phyloP scores from a whole-genome alignment of 73 alveolate species.

The Halteria grandinella region DNA sequence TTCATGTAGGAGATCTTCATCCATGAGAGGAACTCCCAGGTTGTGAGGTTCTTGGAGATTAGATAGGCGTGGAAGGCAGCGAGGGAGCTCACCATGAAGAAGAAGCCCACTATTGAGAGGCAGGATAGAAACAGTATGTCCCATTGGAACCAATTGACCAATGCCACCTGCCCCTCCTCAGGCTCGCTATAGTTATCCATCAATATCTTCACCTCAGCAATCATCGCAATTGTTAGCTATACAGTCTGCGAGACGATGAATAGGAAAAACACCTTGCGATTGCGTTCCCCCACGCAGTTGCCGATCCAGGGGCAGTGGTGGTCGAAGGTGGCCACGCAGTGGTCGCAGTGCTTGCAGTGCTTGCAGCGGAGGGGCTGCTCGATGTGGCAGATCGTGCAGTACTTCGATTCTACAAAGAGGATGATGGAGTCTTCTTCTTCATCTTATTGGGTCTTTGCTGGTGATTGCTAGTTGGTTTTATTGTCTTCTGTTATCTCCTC shows the following conservation, averaged over 20 bases:
- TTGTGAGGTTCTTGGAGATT: conserved; percentile 53
- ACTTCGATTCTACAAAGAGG: conserved; percentile 57
- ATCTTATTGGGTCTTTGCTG: background rate
- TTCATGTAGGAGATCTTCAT: conserved; percentile 71
- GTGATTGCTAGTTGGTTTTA: background rate
- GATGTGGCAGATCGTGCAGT: conserved; percentile 69
- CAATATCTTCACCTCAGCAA: too few relatives aligned
- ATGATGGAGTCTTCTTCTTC: conserved; percentile 35
- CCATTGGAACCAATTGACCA: too few relatives aligned
- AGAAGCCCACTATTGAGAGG: too few relatives aligned
- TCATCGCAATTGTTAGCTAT: conserved; percentile 6
- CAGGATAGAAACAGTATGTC: too few relatives aligned
- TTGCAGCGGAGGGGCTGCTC: conserved; percentile 82
- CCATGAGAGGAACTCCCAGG: conserved; percentile 74
- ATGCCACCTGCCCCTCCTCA: too few relatives aligned
- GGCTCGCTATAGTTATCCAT: too few relatives aligned
- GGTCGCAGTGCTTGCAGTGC: conserved; percentile 84
- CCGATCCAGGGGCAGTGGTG: conserved; percentile 84
- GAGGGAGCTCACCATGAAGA: conserved; percentile 47
- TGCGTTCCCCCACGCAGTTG: conserved; percentile 71
- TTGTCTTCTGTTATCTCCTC: background rate
- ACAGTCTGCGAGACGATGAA: conserved; percentile 26
- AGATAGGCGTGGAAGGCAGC: conserved; percentile 49
- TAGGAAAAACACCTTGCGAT: conserved; percentile 29
- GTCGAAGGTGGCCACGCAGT: conserved; percentile 84